Conservation (phyloP, 352 stramenopile species). For the Hyaloperonospora brassicae region DNA sequence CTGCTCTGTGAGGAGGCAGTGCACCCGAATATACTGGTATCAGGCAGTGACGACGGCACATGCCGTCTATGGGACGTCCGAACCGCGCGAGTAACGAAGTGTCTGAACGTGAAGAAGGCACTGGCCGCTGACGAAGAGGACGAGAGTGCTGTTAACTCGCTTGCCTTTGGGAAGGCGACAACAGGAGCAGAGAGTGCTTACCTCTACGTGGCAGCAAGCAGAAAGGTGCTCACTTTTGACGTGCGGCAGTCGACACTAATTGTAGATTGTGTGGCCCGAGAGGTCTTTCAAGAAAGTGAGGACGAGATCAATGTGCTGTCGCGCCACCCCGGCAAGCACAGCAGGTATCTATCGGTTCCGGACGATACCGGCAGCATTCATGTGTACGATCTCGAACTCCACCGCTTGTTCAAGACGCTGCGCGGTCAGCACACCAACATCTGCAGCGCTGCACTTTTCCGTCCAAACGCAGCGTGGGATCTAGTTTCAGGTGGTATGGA, state of each 20-base stretch:
- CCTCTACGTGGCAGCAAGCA: conserved; percentile 51
- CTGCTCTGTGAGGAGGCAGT: conserved; percentile 47
- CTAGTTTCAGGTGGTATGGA: conserved; percentile 67
- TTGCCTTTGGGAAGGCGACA: conserved; percentile 39
- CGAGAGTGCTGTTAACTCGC: conserved; percentile 54
- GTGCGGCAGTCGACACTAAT: conserved; percentile 50
- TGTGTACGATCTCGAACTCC: conserved; percentile 51
- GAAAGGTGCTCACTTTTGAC: conserved; percentile 64
- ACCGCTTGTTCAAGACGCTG: conserved; percentile 57
- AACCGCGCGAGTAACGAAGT: conserved; percentile 44
- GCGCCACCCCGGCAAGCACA: conserved; percentile 37
- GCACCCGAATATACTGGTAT: conserved; percentile 47
- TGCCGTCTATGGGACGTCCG: conserved; percentile 67
- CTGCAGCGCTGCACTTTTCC: conserved; percentile 58
- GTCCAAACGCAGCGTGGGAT: conserved; percentile 63
- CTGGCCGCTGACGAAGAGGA: conserved; percentile 26
- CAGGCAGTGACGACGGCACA: conserved; percentile 60
- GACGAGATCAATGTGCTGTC: conserved; percentile 66
- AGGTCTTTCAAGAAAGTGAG: conserved; percentile 51
- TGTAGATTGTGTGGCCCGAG: conserved; percentile 40
- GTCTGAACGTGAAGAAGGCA: conserved; percentile 54
- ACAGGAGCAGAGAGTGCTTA: conserved; percentile 23
- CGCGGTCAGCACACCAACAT: conserved; percentile 62
- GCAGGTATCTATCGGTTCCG: conserved; percentile 50
- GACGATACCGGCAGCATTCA: conserved; percentile 66